Evolutionary conservation across 257 asterid species (phyloP).

Genomic region (Ilex aquifolium): DNA sequence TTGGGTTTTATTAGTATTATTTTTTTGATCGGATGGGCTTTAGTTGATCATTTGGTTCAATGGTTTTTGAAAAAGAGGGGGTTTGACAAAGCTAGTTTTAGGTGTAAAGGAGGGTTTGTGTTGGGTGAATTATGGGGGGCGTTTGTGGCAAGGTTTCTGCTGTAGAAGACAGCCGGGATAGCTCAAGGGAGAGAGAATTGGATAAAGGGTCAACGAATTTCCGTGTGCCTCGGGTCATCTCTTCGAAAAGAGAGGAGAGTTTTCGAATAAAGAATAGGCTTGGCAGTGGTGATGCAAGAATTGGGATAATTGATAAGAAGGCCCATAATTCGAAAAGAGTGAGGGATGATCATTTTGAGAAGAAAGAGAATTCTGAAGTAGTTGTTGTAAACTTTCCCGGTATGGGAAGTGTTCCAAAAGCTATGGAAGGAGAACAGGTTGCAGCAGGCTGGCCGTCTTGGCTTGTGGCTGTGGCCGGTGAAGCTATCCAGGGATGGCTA

Average conservation of each 20-base stretch:
- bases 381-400: conserved; percentile 35
- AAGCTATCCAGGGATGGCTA: conserved; percentile 86
- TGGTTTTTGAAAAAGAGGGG: conserved; percentile 16
- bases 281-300: conserved; percentile 39
- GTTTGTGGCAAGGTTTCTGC: conserved; percentile 62
- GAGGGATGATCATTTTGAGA: conserved; percentile 62
- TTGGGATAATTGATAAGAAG: conserved; percentile 59
- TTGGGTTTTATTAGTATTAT: conserved; percentile 5
- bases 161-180: conserved; percentile 40
- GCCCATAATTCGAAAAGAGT: conserved; percentile 54
- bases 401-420: conserved; percentile 54
- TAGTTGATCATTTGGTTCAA: conserved; percentile 10
- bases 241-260: conserved; percentile 56
- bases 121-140: conserved; percentile 55
- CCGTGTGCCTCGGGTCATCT: conserved; percentile 36
- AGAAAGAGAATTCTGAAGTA: conserved; percentile 33
- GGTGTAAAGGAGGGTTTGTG: conserved; percentile 10
- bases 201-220: conserved; percentile 44
- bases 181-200: conserved; percentile 60
- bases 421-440: conserved; percentile 72
- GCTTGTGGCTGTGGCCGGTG: conserved; percentile 86
- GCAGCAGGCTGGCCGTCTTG: conserved; percentile 99
- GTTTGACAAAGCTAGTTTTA: conserved; percentile 10
- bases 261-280: conserved; percentile 40
- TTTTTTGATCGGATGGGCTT: conserved; percentile 8